Percentiles rank a stretch among this genome's conserved stretches.
These are phyloP conservation scores for Forsythia viridissima DNA, from an alignment of 257 asterid genomes.

Conservation along the genomic window DNA sequence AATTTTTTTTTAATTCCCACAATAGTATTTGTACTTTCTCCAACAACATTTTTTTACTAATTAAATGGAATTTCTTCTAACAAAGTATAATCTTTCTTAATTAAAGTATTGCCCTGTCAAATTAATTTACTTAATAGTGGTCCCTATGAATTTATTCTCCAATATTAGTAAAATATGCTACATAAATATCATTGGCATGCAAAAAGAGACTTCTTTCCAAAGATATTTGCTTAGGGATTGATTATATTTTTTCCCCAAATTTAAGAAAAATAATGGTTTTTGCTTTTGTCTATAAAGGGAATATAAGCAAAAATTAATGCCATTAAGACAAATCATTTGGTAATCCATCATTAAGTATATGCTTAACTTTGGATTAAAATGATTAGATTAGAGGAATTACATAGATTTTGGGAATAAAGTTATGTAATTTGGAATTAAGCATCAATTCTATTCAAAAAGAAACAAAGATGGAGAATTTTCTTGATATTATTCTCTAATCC, in stretches of 20 bases:
- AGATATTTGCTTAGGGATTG: constrained; percentile 15
- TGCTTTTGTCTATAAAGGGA: constrained; percentile 35
- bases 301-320: constrained; percentile 19
- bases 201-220: constrained; percentile 29
- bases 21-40: constrained; percentile 5
- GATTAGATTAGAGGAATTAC: constrained; percentile 33
- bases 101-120: constrained; percentile 12
- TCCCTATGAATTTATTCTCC: constrained; percentile 44
- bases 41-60: constrained; percentile 11
- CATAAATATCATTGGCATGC: constrained; percentile 36
- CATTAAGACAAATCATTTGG: constrained; percentile 11
- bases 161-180: constrained; percentile 22
- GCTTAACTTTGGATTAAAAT: constrained; percentile 32
- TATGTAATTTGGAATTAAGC: constrained; percentile 36
- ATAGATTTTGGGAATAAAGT: constrained; percentile 49
- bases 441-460: constrained; percentile 37
- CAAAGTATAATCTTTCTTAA: constrained; percentile 20
- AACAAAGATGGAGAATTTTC: constrained; percentile 13
- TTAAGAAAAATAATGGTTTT: constrained; percentile 3
- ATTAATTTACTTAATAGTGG: constrained; percentile 18
- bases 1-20: neutral
- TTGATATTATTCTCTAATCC: constrained; percentile 21
- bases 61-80: constrained; percentile 25
- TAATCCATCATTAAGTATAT: constrained; percentile 26
- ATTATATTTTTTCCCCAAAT: constrained; percentile 9